Evolutionary conservation across 352 stramenopile genomes (phyloP), one percentile per base, ranked within the genome.

Genomic region (Phytophthora sp.): DNA sequence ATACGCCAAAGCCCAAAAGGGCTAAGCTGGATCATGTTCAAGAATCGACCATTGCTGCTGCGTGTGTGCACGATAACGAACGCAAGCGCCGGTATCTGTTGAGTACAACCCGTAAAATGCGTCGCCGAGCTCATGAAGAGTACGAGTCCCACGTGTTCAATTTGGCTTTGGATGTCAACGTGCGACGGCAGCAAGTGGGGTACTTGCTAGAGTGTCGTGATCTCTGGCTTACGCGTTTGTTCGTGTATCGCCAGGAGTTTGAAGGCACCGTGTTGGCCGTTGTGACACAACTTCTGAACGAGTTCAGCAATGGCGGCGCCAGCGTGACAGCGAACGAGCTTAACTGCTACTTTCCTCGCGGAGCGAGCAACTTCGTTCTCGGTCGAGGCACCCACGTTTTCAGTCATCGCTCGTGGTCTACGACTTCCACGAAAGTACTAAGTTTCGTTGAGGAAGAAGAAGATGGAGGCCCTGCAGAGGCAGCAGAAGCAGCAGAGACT

Each of bases 91-190:
- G 32, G 48, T 61, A 57, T 17, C 66, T 48, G 8, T 42, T 67
- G 35, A 67, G 63, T 35, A 50, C 46, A 10, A 13, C 38, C 3
- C 49, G 62, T 24, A 34, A 51, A 15, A 42, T 49, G 18, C 42
- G 17, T 18, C 43, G 38, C 3, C 43, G 18, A 11, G 26, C 48
- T 8, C 23, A 45, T 13, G 12, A 46, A 13, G 2, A 34, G 5
- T 53, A 62, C 42, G 45, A 66, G 28, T 66, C 65, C 3, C 24
- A 32, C 3, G 45, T 66, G 31, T 59, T 59, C 35, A 70, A 69
- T 13, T 26, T 74, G 11, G 67, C 59, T 15, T 54, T 74, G 41
- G 65, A 74, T 50, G 35, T 62, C 39, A 70, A 70, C 54, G 18
- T 59, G 7, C 37, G 66, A 6, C 49, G 50, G 2, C 55, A 62